phyloP scores from a whole-genome alignment of 352 stramenopile genomes.

The Pythium rhizo-oryzae region DNA sequence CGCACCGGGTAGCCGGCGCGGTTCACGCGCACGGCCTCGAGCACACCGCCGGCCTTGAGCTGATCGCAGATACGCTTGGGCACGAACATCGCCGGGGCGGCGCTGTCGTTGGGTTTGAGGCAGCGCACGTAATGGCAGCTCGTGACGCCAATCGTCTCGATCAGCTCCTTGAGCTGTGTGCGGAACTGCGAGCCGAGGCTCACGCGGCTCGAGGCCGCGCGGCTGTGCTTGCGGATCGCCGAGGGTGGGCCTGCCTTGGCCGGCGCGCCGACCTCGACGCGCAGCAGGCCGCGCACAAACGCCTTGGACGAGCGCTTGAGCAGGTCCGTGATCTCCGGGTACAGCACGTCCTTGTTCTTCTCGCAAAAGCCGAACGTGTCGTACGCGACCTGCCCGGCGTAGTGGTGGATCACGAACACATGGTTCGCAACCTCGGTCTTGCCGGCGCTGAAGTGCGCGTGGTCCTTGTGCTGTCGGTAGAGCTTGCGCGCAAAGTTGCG shows the following conservation, averaged over 20 bases:
- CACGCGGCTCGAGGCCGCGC: constrained; percentile 42
- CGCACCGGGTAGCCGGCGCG: constrained; percentile 98
- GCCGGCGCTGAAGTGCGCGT: constrained; percentile 73
- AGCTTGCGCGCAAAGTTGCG: constrained; percentile 87
- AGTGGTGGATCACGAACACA: constrained; percentile 89
- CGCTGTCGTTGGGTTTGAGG: constrained; percentile 98
- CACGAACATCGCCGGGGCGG: constrained; percentile 83
- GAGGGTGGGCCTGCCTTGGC: constrained; percentile 5
- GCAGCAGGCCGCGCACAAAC: constrained; percentile 69
- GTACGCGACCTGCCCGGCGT: constrained; percentile 94
- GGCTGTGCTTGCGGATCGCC: constrained; percentile 43
- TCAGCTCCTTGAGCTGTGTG: constrained; percentile 89
- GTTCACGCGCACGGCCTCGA: constrained; percentile 98
- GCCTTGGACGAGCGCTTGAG: constrained; percentile 71
- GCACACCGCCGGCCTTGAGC: constrained; percentile 97
- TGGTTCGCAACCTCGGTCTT: constrained; percentile 84
- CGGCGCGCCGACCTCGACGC: constrained; percentile 18
- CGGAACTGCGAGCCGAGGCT: constrained; percentile 92
- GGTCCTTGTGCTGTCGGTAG: constrained; percentile 67
- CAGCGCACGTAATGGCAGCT: constrained; percentile 98
- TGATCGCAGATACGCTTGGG: constrained; percentile 96
- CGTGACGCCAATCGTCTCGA: constrained; percentile 94
- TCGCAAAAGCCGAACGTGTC: constrained; percentile 94
- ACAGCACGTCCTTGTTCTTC: constrained; percentile 96
- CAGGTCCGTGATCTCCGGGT: constrained; percentile 80